Evolutionary conservation across 495 filamentous ascomycete species (phyloP).

Genomic region (Penicillium odoratum): DNA sequence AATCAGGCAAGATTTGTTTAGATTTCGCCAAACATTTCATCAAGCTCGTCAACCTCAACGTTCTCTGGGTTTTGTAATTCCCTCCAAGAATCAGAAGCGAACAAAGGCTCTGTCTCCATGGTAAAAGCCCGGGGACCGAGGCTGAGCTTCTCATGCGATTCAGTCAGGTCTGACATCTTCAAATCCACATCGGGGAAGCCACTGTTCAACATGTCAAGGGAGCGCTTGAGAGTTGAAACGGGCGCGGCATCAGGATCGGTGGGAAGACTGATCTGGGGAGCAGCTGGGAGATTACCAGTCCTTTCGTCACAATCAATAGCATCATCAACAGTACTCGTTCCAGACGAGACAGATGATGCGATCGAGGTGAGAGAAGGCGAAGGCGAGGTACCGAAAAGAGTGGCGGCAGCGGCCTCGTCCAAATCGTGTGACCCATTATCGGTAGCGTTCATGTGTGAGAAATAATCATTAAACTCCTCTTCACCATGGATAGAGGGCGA

Average conservation of each 20-base stretch:
- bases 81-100: slow-evolving; percentile 52
- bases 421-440: slow-evolving; percentile 29
- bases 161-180: slow-evolving; percentile 47
- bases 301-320: slow-evolving; percentile 29
- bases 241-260: slow-evolving; percentile 31
- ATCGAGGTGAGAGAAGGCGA: slow-evolving; percentile 49
- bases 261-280: slow-evolving; percentile 40
- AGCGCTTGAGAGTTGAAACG: slow-evolving; percentile 43
- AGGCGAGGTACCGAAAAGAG: slow-evolving; percentile 47
- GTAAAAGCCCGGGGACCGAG: slow-evolving; percentile 44
- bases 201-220: slow-evolving; percentile 47
- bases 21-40: slow-evolving; percentile 71
- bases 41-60: slow-evolving; percentile 88
- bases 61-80: slow-evolving; percentile 82
- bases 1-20: slow-evolving; percentile 22
- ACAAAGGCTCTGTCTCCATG: slow-evolving; percentile 32
- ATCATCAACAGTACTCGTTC: slow-evolving; percentile 42
- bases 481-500: slow-evolving; percentile 34
- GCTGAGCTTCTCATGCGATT: slow-evolving; percentile 42
- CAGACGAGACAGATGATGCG: slow-evolving; percentile 50
- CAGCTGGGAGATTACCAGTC: slow-evolving; percentile 19
- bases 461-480: slow-evolving; percentile 43
- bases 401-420: slow-evolving; percentile 39
- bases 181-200: slow-evolving; percentile 45
- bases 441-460: slow-evolving; percentile 34